These are phyloP conservation scores for Schwanniomyces occidentalis DNA, from an alignment of 805 yeast genomes.

Conservation along the genomic window DNA sequence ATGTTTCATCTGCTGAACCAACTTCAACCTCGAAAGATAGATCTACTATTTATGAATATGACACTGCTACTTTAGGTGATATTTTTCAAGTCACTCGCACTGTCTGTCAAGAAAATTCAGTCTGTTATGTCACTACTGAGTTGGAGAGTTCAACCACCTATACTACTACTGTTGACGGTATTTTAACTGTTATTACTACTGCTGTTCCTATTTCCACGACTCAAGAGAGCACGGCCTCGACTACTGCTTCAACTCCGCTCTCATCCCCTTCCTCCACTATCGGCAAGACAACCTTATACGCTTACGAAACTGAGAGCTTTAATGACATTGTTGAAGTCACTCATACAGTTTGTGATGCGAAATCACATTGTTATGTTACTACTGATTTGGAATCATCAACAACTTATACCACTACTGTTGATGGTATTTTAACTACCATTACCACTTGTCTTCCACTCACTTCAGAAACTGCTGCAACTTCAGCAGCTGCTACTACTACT, in stretches of 20 bases:
- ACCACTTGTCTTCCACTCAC: constrained; percentile 14
- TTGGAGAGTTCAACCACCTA: constrained; percentile 30
- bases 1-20: constrained; percentile 10
- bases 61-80: constrained; percentile 22
- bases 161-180: constrained; percentile 39
- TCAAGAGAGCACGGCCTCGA: not conserved
- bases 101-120: constrained; percentile 28
- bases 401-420: constrained; percentile 37
- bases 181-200: constrained; percentile 38
- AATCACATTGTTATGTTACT: constrained; percentile 28
- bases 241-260: too few species aligned
- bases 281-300: too few species aligned
- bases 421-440: constrained; percentile 41
- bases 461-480: constrained; percentile 4
- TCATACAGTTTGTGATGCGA: not conserved
- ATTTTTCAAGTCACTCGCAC: constrained; percentile 24
- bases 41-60: constrained; percentile 21
- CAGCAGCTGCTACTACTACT: constrained; percentile 10
- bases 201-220: constrained; percentile 23
- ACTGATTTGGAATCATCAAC: constrained; percentile 31
- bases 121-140: constrained; percentile 39
- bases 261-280: too few species aligned
- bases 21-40: constrained; percentile 3
- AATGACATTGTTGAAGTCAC: not conserved
- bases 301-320: not conserved